Conservation (phyloP, 2,329 filamentous ascomycete species). For the Spiromastix sp. region DNA sequence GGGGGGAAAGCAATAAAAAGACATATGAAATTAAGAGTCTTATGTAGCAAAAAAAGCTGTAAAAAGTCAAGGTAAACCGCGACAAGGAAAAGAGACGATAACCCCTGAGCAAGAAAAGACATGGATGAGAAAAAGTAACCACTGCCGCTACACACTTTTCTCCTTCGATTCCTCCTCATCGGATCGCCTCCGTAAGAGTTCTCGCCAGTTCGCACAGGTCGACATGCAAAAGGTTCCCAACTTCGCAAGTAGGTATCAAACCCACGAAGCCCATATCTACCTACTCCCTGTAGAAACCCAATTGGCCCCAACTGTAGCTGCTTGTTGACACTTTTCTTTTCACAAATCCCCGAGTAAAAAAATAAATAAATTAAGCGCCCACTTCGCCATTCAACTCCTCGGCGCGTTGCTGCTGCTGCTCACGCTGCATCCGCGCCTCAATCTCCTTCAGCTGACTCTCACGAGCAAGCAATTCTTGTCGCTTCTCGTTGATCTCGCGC, state of each 20-base stretch:
- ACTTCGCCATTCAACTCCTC: slow-evolving; percentile 21
- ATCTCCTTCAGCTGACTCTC: slow-evolving; percentile 99
- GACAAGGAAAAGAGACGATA: neutral
- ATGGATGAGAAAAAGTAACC: neutral
- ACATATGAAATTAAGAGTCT: neutral
- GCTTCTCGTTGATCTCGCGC: slow-evolving; percentile 99
- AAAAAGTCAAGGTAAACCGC: neutral
- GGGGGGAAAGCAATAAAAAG: neutral
- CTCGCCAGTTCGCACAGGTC: no score
- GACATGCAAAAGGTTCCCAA: neutral
- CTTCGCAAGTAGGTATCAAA: neutral
- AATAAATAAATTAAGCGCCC: slow-evolving; percentile 5
- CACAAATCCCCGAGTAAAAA: neutral
- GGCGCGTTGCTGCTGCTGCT: slow-evolving; percentile 44
- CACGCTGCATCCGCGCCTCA: slow-evolving; percentile 91
- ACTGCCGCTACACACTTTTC: neutral
- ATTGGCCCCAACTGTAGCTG: neutral
- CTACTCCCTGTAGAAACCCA: neutral
- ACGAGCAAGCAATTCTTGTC: slow-evolving; percentile 92
- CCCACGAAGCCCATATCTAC: neutral
- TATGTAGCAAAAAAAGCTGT: neutral
- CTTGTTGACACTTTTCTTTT: neutral
- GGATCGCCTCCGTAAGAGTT: no score
- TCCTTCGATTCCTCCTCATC: neutral
- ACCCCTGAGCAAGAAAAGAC: neutral